Evolutionary conservation across 1,139 yeast genomes (phyloP).

Genomic region (Kazachstania sp.): DNA sequence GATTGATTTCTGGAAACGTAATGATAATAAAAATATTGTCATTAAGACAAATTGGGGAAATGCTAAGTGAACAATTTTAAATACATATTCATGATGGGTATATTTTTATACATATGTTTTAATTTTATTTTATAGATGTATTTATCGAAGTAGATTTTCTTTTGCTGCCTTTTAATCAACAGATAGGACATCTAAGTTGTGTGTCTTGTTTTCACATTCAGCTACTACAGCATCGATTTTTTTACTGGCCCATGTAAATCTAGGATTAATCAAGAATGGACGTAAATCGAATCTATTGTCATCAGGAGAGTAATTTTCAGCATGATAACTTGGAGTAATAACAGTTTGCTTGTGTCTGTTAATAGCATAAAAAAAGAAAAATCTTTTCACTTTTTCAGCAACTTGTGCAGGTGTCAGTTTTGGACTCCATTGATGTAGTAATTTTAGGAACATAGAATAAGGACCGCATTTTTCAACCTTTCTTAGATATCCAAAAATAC

Average conservation of each 20-base stretch:
- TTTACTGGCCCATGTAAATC: conserved; percentile 81
- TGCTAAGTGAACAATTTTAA: not conserved
- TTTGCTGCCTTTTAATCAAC: conserved; percentile 31
- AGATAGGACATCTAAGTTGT: conserved; percentile 35
- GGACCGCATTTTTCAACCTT: conserved; percentile 96
- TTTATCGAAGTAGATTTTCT: not conserved
- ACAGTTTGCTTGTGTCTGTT: conserved; percentile 97
- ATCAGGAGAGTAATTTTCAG: conserved; percentile 96
- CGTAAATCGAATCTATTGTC: conserved; percentile 92
- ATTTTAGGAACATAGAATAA: conserved; percentile 80
- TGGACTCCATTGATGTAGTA: conserved; percentile 89
- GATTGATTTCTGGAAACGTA: conserved; percentile 47
- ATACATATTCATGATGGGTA: not conserved
- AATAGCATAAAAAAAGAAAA: conserved; percentile 87
- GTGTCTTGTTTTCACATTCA: conserved; percentile 36
- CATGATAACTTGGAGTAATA: conserved; percentile 92
- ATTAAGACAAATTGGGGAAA: conserved; percentile 36
- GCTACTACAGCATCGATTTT: conserved; percentile 74
- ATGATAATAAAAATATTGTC: conserved; percentile 33
- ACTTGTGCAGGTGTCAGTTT: conserved; percentile 71
- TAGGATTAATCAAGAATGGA: conserved; percentile 87
- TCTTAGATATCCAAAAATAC: conserved; percentile 83
- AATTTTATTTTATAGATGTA: no score
- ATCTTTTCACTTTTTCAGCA: conserved; percentile 85
- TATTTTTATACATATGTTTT: no score